phyloP scores from a whole-genome alignment of 352 stramenopile genomes.

The Phytophthora sojae region DNA sequence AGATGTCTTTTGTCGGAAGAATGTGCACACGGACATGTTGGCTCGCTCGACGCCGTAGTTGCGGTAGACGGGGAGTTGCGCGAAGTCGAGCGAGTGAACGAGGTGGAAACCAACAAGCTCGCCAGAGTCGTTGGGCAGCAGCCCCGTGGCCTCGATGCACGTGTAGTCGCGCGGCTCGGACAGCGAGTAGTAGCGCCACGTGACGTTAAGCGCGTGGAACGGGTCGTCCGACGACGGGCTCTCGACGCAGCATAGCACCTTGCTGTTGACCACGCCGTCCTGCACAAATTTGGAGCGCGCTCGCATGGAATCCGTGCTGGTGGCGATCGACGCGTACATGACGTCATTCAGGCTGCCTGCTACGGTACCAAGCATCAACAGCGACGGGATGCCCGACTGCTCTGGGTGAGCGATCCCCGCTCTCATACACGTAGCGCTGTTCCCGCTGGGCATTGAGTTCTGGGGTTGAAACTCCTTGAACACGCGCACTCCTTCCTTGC shows the following conservation, averaged over 20 bases:
- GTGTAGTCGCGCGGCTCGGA: slow-evolving; percentile 64
- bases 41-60: slow-evolving; percentile 48
- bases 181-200: slow-evolving; percentile 51
- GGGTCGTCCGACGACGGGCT: slow-evolving; percentile 46
- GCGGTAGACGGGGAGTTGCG: slow-evolving; percentile 44
- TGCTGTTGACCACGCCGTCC: slow-evolving; percentile 51
- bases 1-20: slow-evolving; percentile 48
- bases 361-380: slow-evolving; percentile 44
- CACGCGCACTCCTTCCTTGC: slow-evolving; percentile 47
- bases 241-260: slow-evolving; percentile 42
- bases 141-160: slow-evolving; percentile 59
- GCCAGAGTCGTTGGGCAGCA: slow-evolving; percentile 43
- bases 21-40: slow-evolving; percentile 57
- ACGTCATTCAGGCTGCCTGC: slow-evolving; percentile 58
- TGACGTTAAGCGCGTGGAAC: slow-evolving; percentile 61
- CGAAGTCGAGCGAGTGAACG: slow-evolving; percentile 64
- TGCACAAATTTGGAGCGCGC: slow-evolving; percentile 54
- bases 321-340: slow-evolving; percentile 58
- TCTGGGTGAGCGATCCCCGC: slow-evolving; percentile 19
- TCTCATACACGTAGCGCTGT: slow-evolving; percentile 35
- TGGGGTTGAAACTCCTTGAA: slow-evolving; percentile 46
- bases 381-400: slow-evolving; percentile 31
- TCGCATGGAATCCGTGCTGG: slow-evolving; percentile 46
- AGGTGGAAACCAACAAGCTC: slow-evolving; percentile 66
- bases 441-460: slow-evolving; percentile 32